phyloP scores from a whole-genome alignment of 352 stramenopile species.

The Pythium scleroteichum region DNA sequence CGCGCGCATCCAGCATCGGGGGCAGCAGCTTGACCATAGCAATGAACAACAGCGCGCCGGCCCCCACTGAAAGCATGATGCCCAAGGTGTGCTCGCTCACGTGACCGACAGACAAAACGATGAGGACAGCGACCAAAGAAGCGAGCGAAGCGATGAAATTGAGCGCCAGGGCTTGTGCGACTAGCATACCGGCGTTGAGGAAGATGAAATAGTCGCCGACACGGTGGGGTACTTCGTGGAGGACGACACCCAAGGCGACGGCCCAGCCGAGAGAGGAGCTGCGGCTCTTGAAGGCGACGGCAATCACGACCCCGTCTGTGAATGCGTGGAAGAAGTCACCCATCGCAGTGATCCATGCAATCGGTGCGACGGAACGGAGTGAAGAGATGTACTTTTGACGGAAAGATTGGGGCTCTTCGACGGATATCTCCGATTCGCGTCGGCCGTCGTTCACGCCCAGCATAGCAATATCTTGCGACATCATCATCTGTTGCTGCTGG shows the following conservation, averaged over 20 bases:
- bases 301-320: conserved; percentile 35
- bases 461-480: conserved; percentile 7
- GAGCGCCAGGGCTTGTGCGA: conserved; percentile 27
- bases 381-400: conserved; percentile 24
- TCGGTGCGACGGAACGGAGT: conserved; percentile 18
- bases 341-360: conserved; percentile 36
- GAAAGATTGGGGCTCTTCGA: conserved; percentile 2
- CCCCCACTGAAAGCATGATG: conserved; percentile 27
- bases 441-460: conserved; percentile 8
- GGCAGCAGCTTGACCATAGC: conserved; percentile 28
- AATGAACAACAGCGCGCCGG: conserved; percentile 28
- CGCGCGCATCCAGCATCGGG: conserved; percentile 20
- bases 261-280: conserved; percentile 32
- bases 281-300: conserved; percentile 35
- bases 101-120: conserved; percentile 20
- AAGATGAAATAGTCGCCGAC: conserved; percentile 38
- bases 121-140: conserved; percentile 28
- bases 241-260: conserved; percentile 31
- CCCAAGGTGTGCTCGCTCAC: conserved; percentile 35
- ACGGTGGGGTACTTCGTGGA: conserved; percentile 37
- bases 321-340: conserved; percentile 38
- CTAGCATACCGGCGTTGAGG: conserved; percentile 31
- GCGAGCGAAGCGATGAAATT: conserved; percentile 32
- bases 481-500: not conserved
- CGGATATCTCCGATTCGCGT: not conserved